Evolutionary conservation across 768 basidiomycete genomes (phyloP).

Genomic region (Panus rudis): DNA sequence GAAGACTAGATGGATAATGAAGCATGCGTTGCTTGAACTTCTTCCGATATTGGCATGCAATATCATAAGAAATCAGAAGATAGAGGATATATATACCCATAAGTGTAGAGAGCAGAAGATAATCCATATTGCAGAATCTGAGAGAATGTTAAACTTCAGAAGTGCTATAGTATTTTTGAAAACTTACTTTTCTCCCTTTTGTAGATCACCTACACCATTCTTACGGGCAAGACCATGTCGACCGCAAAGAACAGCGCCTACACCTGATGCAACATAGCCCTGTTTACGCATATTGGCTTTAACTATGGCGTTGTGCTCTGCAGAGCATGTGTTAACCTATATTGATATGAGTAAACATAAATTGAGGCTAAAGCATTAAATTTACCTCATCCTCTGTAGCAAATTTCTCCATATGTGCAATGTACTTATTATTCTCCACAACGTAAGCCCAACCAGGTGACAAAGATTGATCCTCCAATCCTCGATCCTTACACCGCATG

Average conservation of each 20-base stretch:
- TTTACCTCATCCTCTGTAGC: constrained; percentile 17
- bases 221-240: constrained; percentile 12
- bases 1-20: background rate
- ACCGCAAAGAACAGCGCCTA: constrained; percentile 8
- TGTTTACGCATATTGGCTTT: constrained; percentile 4
- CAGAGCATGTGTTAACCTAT: constrained; percentile 2
- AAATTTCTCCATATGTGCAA: constrained; percentile 10
- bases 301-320: constrained; percentile 1
- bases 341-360: background rate
- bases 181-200: constrained; percentile 26
- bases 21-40: constrained; percentile 17
- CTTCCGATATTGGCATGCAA: constrained; percentile 24
- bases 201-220: constrained; percentile 24
- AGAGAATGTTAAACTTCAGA: background rate
- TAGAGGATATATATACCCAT: background rate
- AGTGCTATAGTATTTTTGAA: background rate
- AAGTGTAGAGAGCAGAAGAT: constrained; percentile 15
- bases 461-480: background rate
- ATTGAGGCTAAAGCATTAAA: background rate
- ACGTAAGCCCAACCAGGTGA: background rate
- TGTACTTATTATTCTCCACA: constrained; percentile 10
- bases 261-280: constrained; percentile 7
- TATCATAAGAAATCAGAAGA: constrained; percentile 23
- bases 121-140: constrained; percentile 22
- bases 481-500: constrained; percentile 1